A percentile compares a stretch with the other conserved stretches of the same genome.
phyloP scores from a whole-genome alignment of 208 protist species.

The Leishmania mexicana region DNA sequence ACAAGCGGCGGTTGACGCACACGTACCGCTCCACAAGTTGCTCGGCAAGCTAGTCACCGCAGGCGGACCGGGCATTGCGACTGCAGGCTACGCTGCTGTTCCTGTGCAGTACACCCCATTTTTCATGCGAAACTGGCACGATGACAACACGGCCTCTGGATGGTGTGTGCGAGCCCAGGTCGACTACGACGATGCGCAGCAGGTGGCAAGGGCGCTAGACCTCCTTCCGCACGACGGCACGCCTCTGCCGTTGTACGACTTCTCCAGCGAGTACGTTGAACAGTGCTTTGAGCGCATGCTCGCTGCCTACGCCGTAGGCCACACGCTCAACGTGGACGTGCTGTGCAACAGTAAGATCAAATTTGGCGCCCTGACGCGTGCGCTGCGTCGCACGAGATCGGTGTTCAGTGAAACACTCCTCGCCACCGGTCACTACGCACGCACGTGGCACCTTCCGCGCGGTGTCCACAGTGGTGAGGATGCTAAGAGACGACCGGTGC shows the following conservation, averaged over 20 bases:
- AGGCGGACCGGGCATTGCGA: neutral
- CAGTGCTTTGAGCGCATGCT: conserved; percentile 82
- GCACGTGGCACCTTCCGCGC: conserved; percentile 31
- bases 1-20: conserved; percentile 9
- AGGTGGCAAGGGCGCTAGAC: conserved; percentile 43
- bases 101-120: conserved; percentile 47
- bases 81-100: neutral
- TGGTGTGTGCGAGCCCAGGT: conserved; percentile 57
- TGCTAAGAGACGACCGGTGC: neutral
- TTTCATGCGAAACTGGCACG: conserved; percentile 77
- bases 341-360: conserved; percentile 83
- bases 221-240: conserved; percentile 28
- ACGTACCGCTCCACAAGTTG: conserved; percentile 1
- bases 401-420: conserved; percentile 27
- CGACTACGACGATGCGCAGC: conserved; percentile 73
- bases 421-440: conserved; percentile 86
- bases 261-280: conserved; percentile 51
- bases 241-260: conserved; percentile 45
- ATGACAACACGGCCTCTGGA: conserved; percentile 30
- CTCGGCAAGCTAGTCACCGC: conserved; percentile 1
- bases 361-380: conserved; percentile 53
- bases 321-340: conserved; percentile 83
- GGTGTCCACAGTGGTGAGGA: neutral
- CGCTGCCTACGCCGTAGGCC: conserved; percentile 54
- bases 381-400: conserved; percentile 16